Conservation (phyloP, 2,329 filamentous ascomycete genomes). For the Colletotrichum sp. region DNA sequence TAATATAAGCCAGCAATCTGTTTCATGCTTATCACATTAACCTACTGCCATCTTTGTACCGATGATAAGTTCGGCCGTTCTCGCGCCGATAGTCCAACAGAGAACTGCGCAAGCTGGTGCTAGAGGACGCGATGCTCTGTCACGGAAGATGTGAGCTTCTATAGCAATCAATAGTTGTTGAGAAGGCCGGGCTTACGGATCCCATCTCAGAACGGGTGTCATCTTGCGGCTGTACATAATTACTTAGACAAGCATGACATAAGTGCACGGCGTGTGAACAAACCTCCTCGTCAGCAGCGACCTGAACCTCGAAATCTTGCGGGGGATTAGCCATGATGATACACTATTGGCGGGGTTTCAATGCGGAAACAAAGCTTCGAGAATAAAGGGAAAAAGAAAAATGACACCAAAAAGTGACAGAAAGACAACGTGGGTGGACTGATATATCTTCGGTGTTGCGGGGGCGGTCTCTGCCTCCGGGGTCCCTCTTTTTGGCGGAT, state of each 20-base stretch:
- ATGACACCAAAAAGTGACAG: background rate
- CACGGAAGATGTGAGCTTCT: background rate
- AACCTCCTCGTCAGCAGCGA: background rate
- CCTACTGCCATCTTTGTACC: background rate
- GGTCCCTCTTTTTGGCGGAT: background rate
- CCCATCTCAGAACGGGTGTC: background rate
- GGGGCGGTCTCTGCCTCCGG: background rate
- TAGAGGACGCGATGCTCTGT: background rate
- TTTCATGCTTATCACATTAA: rapidly evolving
- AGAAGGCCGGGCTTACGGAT: background rate
- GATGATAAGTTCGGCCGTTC: background rate
- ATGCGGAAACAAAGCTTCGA: background rate
- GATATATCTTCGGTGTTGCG: background rate
- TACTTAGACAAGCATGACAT: background rate
- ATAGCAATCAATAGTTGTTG: background rate
- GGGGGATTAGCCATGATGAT: background rate
- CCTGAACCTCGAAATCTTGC: background rate
- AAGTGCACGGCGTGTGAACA: background rate
- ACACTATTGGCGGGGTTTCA: background rate
- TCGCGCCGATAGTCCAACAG: background rate
- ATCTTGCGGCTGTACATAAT: background rate
- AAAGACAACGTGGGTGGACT: background rate
- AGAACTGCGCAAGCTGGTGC: background rate
- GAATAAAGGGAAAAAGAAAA: background rate
- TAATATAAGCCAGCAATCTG: background rate